These are phyloP conservation scores for Corylus heterophylla DNA, from an alignment of 306 rosid genomes.

Conservation along the genomic window DNA sequence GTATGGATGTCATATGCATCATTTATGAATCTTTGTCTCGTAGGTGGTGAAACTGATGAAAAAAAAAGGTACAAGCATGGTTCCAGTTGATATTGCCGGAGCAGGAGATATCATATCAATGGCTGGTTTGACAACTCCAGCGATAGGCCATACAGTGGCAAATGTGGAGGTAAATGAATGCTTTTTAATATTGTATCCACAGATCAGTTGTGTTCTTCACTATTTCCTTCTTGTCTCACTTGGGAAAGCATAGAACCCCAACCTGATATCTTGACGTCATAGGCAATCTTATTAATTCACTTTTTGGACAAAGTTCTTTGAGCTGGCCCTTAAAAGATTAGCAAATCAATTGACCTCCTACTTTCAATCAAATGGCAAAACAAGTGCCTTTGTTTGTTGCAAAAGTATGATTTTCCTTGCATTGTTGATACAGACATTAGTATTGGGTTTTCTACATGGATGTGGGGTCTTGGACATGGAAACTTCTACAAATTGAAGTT, in stretches of 20 bases:
- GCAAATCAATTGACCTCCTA: background rate
- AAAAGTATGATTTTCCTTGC: background rate
- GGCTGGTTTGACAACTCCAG: constrained; percentile 82
- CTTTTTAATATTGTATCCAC: background rate
- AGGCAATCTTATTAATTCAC: background rate
- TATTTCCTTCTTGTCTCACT: background rate
- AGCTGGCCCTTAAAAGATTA: background rate
- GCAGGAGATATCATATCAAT: constrained; percentile 96
- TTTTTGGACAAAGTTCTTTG: background rate
- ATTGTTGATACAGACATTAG: background rate
- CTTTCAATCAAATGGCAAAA: background rate
- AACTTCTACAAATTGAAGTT: background rate
- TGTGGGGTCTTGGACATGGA: background rate
- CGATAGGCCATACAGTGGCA: constrained; percentile 92
- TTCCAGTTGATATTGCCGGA: constrained; percentile 80
- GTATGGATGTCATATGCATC: constrained; percentile 7
- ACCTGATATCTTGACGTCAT: background rate
- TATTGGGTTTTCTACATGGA: background rate
- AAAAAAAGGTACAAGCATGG: constrained; percentile 82
- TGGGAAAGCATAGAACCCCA: background rate
- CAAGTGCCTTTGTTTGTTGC: background rate
- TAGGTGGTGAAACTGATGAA: constrained; percentile 91
- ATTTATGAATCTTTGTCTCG: constrained; percentile 14
- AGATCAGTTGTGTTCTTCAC: background rate
- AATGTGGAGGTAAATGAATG: constrained; percentile 57